Percentiles rank a stretch among this genome's conserved stretches.
These are phyloP conservation scores for Anthoceros angustus DNA, from an alignment of 225 moss, liverwort and hornwort genomes.

Conservation along the genomic window DNA sequence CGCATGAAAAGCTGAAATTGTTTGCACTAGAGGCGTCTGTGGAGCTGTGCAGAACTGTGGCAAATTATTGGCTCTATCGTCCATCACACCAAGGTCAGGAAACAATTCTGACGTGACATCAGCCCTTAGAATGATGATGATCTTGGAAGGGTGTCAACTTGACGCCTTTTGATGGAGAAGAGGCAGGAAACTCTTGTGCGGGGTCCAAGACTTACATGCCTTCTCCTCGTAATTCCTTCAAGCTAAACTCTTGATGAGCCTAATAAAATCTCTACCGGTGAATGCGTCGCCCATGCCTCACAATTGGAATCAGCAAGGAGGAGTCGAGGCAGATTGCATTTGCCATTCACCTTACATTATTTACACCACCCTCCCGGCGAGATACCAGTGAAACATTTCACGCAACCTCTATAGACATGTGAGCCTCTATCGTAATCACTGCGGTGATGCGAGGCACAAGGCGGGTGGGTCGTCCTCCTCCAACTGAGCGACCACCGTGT, in stretches of 20 bases:
- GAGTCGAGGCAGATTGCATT: background rate
- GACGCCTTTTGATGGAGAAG: background rate
- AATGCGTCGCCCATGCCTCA: background rate
- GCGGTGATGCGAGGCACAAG: background rate
- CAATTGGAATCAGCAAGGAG: background rate
- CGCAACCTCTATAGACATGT: background rate
- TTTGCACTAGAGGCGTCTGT: background rate
- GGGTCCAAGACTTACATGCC: background rate
- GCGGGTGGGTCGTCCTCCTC: background rate
- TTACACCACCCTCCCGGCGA: background rate
- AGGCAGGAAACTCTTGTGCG: background rate
- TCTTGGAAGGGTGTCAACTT: background rate
- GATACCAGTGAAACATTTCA: background rate
- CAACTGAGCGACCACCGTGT: constrained; percentile 1
- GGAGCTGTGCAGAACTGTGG: background rate
- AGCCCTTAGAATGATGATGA: constrained; percentile 1
- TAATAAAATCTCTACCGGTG: background rate
- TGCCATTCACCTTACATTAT: background rate
- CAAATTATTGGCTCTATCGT: background rate
- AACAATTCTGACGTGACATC: background rate
- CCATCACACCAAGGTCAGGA: background rate
- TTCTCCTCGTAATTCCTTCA: background rate
- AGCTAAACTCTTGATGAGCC: background rate
- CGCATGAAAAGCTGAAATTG: background rate
- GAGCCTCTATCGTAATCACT: background rate